Base-by-base conservation (phyloP, 306 rosid genomes). In the Cucurbita pepo region DNA sequence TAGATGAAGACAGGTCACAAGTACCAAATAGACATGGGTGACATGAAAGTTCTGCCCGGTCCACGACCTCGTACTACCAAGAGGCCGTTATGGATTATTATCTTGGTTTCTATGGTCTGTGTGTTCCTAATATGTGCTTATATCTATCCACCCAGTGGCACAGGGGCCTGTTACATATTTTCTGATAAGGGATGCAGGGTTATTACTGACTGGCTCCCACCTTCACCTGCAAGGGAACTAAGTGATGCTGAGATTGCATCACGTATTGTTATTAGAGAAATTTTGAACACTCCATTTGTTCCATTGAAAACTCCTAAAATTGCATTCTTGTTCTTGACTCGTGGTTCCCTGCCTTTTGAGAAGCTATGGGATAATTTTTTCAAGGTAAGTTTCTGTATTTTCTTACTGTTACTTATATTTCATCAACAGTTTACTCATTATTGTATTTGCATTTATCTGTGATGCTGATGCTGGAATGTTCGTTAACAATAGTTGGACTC, bases 291-390 rank as follows among this genome's bases (percentile, higher is more conserved):
- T 1, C 83, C 83, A 11, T 59, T 90, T 43, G 16, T 67, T 70
- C 75, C 75, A 63, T 72, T 88, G 0, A 79, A 84, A 69, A 84
- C 47, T 59, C 84, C 95, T 0, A 95, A 95, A 84, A n/a, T 95
- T 81, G 99, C 97, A 15, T 95, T 95, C 83, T 85, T 95, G 97
- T 95, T 95, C 85, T 73, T 95, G 85, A 86, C 91, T 21, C 96
- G 93, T 7, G 87, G 88, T 77, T 87, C 96, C 16, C 80, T 95
- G 63, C 97, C 99, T 57, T 84, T 95, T 56, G 99, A 95, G 88
- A 91, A 51, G 83, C 83, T 95, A 62, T 95, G 99, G 99, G 97
- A 95, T 76, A 89, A 82, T 72, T 95, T 95, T 84, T 88, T 95
- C 70, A 88, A 82, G 58, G 99, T 95, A 85, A 86, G 95, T 38